Evolutionary conservation across 116 monocot species (phyloP), one percentile per base, ranked within the genome.

Genomic region (Phalaenopsis hybrid): DNA sequence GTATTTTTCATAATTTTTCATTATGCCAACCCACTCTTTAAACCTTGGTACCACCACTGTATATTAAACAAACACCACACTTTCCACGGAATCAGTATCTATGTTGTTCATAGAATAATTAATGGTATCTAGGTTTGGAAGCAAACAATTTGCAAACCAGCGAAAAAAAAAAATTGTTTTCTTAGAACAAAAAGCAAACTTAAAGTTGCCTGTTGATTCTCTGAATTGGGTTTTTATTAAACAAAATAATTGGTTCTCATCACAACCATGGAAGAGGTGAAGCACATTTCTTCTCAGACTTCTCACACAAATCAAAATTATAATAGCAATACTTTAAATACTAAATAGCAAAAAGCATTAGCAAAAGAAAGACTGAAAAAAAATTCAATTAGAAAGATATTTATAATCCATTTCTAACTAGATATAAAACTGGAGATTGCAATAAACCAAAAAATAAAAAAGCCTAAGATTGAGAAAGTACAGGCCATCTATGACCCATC

Each of bases 401-500:
- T 75, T 46, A 15, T n/a, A 75, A 21, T n/a, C 16, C 7, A 46
- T 45, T 75, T 46, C 75, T 23, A 72, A 72, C 72, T 41, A 46
- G 46, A 41, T 45, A 75, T 8, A 44, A 46, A 75, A 45, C 16
- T 16, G 10, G 17, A 46, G 46, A 75, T 33, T 9, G 46, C 75
- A 46, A 46, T 73, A n/a, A 45, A 7, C 12, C 25, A 77, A 77
- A 77, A 2, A 48, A 11, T 77, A 12, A 83, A 75, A 77, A 81
- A 28, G 75, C 52, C 46, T 43, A 83, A 87, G 83, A 50, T 85
- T 74, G 86, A 81, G 82, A 84, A 80, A 80, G 5, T 98, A 98
- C 98, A 98, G 80, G 88, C 98, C 98, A 89, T 98, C 93, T 57
- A 98, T 95, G 74, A 92, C 87, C 98, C 98, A 98, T 80, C 82